Evolutionary conservation across 768 basidiomycete species (phyloP).

Genomic region (Mycena polygramma): DNA sequence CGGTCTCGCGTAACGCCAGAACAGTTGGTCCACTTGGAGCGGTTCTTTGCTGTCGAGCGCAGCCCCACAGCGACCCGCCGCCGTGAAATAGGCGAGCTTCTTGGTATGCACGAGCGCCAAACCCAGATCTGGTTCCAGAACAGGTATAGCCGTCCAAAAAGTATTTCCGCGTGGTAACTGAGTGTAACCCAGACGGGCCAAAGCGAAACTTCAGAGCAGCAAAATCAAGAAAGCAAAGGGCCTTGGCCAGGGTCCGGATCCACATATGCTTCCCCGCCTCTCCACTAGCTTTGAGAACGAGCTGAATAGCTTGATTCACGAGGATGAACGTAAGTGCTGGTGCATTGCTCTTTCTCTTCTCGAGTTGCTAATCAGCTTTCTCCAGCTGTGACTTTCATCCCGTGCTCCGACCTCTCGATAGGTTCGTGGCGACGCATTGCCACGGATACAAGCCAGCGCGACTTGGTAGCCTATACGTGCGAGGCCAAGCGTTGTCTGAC

Average conservation of each 20-base stretch:
- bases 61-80: slow-evolving; percentile 80
- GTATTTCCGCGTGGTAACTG: slow-evolving; percentile 18
- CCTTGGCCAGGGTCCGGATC: slow-evolving; percentile 52
- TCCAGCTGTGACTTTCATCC: slow-evolving; percentile 80
- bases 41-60: slow-evolving; percentile 74
- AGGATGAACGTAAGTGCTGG: slow-evolving; percentile 75
- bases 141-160: slow-evolving; percentile 57
- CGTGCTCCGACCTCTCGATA: slow-evolving; percentile 80
- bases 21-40: slow-evolving; percentile 83
- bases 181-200: slow-evolving; percentile 71
- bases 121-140: slow-evolving; percentile 95
- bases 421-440: slow-evolving; percentile 86
- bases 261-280: slow-evolving; percentile 66
- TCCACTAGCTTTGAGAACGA: slow-evolving; percentile 68
- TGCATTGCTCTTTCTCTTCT: not conserved
- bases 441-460: slow-evolving; percentile 65
- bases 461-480: slow-evolving; percentile 83
- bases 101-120: slow-evolving; percentile 90
- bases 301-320: slow-evolving; percentile 76
- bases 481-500: slow-evolving; percentile 74
- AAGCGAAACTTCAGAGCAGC: slow-evolving; percentile 79
- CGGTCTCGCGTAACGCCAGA: slow-evolving; percentile 85
- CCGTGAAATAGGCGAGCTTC: slow-evolving; percentile 77
- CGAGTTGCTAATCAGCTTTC: slow-evolving; percentile 7
- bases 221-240: slow-evolving; percentile 60